These are phyloP conservation scores for Fonsecaea erecta DNA, from an alignment of 2,329 filamentous ascomycete species.

Conservation along the genomic window DNA sequence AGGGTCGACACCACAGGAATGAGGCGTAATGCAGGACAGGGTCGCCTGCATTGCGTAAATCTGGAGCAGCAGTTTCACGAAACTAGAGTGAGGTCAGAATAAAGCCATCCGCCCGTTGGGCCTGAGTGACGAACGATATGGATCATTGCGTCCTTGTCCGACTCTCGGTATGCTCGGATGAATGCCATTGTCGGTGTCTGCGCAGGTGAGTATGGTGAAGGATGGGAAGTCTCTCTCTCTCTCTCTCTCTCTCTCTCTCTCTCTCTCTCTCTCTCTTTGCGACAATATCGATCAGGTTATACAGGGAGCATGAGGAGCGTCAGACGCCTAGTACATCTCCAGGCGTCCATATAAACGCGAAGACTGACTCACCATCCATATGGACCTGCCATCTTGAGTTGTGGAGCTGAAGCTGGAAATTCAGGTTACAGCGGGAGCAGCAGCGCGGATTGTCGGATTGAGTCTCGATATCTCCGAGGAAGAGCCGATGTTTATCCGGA, in stretches of 20 bases:
- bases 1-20: conserved; percentile 35
- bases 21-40: conserved; percentile 30
- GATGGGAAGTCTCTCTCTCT: neutral
- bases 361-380: neutral
- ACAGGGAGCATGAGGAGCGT: neutral
- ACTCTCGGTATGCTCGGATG: conserved; percentile 28
- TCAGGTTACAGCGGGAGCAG: neutral
- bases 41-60: conserved; percentile 25
- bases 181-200: conserved; percentile 26
- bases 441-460: neutral
- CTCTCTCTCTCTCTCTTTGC: too few relatives aligned
- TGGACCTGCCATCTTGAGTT: neutral
- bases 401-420: neutral
- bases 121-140: conserved; percentile 26
- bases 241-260: too few relatives aligned
- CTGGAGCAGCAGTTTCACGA: conserved; percentile 32
- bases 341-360: neutral
- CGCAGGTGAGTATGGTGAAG: neutral
- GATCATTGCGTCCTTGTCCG: conserved; percentile 32
- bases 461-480: neutral
- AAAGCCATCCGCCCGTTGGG: neutral
- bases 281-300: neutral
- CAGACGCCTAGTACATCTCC: neutral
- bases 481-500: neutral
- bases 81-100: conserved; percentile 25